Evolutionary conservation across 2,329 filamentous ascomycete species (phyloP).

Genomic region (Aspergillus felis): DNA sequence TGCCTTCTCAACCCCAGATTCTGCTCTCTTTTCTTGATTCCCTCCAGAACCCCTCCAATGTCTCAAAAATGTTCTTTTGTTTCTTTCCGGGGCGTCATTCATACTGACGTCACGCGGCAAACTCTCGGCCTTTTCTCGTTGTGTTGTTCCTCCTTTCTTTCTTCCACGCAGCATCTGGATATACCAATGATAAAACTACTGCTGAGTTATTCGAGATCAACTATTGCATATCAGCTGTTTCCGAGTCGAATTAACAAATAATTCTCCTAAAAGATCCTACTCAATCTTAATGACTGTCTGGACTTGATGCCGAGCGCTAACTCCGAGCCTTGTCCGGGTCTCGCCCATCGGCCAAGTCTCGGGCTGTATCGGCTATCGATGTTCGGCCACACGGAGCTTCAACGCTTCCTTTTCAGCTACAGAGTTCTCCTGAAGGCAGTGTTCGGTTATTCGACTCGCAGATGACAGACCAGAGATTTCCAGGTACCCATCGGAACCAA

Average conservation of each 20-base stretch:
- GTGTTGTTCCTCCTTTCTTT: neutral
- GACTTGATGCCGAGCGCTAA: neutral
- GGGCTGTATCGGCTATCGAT: conserved; percentile 30
- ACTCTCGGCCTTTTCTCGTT: neutral
- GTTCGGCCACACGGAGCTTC: conserved; percentile 35
- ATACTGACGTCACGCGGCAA: neutral
- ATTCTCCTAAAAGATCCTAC: neutral
- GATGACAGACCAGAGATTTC: neutral
- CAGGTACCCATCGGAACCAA: neutral
- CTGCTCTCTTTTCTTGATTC: neutral
- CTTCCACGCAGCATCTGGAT: neutral
- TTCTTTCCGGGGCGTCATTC: neutral
- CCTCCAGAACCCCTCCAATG: neutral
- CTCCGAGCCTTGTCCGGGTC: conserved; percentile 14
- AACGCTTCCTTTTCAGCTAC: neutral
- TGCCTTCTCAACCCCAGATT: neutral
- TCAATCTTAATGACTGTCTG: neutral
- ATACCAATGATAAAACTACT: too few relatives aligned
- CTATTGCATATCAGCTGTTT: neutral
- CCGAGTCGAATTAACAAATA: neutral
- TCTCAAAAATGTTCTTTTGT: neutral
- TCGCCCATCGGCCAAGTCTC: conserved; percentile 23
- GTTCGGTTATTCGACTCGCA: neutral
- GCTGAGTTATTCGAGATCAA: neutral
- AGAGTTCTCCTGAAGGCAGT: neutral